phyloP scores from a whole-genome alignment of 2,329 filamentous ascomycete species.

The Ophiostoma fasciatum region DNA sequence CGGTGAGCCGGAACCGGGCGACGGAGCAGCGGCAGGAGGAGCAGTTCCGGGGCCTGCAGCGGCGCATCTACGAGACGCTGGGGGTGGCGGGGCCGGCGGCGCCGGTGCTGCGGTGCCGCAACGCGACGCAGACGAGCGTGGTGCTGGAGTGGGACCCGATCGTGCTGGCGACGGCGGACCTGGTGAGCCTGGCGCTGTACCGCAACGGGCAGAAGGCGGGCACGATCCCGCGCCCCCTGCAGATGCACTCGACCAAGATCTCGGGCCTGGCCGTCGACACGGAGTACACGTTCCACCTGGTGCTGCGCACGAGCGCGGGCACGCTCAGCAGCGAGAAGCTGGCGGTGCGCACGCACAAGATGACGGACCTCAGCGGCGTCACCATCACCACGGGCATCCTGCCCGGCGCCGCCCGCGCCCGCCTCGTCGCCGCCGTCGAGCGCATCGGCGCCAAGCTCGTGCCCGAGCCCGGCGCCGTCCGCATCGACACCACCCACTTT shows the following conservation, averaged over 20 bases:
- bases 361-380: slow-evolving; percentile 93
- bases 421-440: slow-evolving; percentile 59
- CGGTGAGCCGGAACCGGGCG: slow-evolving; percentile 69
- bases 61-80: slow-evolving; percentile 74
- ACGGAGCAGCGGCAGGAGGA: slow-evolving; percentile 63
- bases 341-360: slow-evolving; percentile 84
- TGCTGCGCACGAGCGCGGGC: slow-evolving; percentile 80
- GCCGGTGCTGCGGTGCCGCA: slow-evolving; percentile 77
- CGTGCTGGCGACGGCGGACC: slow-evolving; percentile 77
- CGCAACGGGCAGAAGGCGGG: slow-evolving; percentile 95
- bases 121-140: slow-evolving; percentile 95
- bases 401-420: slow-evolving; percentile 56
- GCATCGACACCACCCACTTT: slow-evolving; percentile 97
- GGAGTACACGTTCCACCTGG: slow-evolving; percentile 87
- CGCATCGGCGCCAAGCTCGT: slow-evolving; percentile 86
- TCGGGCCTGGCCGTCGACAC: slow-evolving; percentile 91
- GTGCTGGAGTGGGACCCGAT: slow-evolving; percentile 98
- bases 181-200: slow-evolving; percentile 80
- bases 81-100: slow-evolving; percentile 62
- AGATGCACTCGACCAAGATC: slow-evolving; percentile 93
- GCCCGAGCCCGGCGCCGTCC: slow-evolving; percentile 47
- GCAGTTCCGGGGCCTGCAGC: slow-evolving; percentile 73
- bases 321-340: slow-evolving; percentile 75
- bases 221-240: slow-evolving; percentile 73
- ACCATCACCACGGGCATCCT: slow-evolving; percentile 86